Percentiles rank a stretch among this genome's conserved stretches.
These are phyloP conservation scores for Boletus reticuloceps DNA, from an alignment of 768 basidiomycete genomes.

Conservation along the genomic window DNA sequence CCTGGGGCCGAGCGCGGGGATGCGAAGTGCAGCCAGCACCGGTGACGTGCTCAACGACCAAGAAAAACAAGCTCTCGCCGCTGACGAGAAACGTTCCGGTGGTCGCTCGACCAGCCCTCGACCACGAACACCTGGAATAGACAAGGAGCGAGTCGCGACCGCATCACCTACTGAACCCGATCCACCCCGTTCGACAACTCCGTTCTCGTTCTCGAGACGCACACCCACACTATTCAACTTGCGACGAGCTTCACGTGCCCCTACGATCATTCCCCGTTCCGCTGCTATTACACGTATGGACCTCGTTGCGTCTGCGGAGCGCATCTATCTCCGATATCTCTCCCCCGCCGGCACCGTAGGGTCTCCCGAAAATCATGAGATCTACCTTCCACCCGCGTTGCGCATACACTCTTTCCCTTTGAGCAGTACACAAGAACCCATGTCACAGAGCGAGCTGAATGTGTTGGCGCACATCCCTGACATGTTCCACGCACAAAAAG, in stretches of 20 bases:
- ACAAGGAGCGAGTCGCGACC: slow-evolving; percentile 40
- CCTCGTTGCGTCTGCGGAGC: slow-evolving; percentile 90
- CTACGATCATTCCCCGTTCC: slow-evolving; percentile 91
- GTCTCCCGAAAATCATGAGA: slow-evolving; percentile 91
- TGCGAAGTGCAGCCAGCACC: slow-evolving; percentile 84
- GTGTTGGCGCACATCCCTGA: slow-evolving; percentile 91
- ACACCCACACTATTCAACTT: slow-evolving; percentile 76
- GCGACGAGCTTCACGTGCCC: slow-evolving; percentile 81
- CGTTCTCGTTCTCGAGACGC: slow-evolving; percentile 72
- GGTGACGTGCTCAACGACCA: slow-evolving; percentile 65
- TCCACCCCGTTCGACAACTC: slow-evolving; percentile 68
- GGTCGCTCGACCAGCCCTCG: slow-evolving; percentile 60
- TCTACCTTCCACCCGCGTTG: slow-evolving; percentile 91
- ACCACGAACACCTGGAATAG: slow-evolving; percentile 38
- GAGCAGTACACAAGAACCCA: slow-evolving; percentile 69
- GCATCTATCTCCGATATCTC: slow-evolving; percentile 94
- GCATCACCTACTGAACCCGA: slow-evolving; percentile 48
- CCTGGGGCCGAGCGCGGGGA: slow-evolving; percentile 56
- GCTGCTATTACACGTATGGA: slow-evolving; percentile 87
- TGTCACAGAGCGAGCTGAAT: slow-evolving; percentile 59
- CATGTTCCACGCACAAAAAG: slow-evolving; percentile 96
- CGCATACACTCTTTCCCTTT: slow-evolving; percentile 91
- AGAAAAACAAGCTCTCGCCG: slow-evolving; percentile 64
- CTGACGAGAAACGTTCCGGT: slow-evolving; percentile 47
- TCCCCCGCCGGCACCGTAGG: slow-evolving; percentile 75